Conservation (phyloP, 2,329 filamentous ascomycete genomes). For the Fusarium xyrophilum region DNA sequence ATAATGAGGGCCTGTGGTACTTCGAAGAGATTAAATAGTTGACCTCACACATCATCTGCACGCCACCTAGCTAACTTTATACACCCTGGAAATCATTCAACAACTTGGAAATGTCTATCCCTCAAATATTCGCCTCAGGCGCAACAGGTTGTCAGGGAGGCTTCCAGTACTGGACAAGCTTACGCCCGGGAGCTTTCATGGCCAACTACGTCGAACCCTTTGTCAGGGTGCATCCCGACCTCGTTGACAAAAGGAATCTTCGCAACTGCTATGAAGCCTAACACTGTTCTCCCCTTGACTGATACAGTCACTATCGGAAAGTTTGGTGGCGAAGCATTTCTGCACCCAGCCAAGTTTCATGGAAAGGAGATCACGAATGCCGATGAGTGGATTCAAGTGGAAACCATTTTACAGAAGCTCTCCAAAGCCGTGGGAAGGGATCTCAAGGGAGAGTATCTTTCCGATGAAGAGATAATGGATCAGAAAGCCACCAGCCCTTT, state of each 20-base stretch:
- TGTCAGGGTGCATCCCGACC: slow-evolving; percentile 49
- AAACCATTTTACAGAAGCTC: slow-evolving; percentile 49
- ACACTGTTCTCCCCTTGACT: slow-evolving; percentile 51
- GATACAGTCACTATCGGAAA: slow-evolving; percentile 57
- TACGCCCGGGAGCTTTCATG: slow-evolving; percentile 61
- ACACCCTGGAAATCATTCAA: background rate
- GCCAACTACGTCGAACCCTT: slow-evolving; percentile 56
- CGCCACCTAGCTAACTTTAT: too few relatives aligned
- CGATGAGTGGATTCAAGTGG: slow-evolving; percentile 49
- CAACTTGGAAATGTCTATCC: slow-evolving; percentile 41
- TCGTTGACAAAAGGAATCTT: slow-evolving; percentile 50
- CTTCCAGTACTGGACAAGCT: slow-evolving; percentile 55
- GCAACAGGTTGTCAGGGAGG: slow-evolving; percentile 52
- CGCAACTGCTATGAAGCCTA: slow-evolving; percentile 45
- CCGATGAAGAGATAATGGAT: slow-evolving; percentile 50
- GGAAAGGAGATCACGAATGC: slow-evolving; percentile 50
- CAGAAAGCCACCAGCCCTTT: slow-evolving; percentile 49
- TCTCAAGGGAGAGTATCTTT: slow-evolving; percentile 49
- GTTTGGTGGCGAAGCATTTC: slow-evolving; percentile 53
- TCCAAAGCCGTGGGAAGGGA: slow-evolving; percentile 45
- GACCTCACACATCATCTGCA: background rate
- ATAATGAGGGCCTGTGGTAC: background rate
- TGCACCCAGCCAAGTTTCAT: slow-evolving; percentile 51
- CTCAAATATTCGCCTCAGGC: slow-evolving; percentile 48
- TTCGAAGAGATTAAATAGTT: background rate